Evolutionary conservation across 345 rosid species (phyloP).

Genomic region (Trapa incisa): DNA sequence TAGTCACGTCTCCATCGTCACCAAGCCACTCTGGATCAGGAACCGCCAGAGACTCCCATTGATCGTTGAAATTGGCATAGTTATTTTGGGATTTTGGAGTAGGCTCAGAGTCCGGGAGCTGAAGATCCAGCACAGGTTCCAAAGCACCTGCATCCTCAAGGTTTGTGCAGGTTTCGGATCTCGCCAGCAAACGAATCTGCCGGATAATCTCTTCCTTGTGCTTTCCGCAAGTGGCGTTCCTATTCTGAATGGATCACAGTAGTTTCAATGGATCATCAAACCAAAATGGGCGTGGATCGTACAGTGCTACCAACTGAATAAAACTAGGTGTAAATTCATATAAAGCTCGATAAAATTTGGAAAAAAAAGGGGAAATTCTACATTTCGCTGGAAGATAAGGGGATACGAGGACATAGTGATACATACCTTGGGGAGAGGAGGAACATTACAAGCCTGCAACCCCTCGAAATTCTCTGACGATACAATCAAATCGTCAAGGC

Average conservation of each 20-base stretch:
- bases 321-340: background rate
- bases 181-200: conserved; percentile 55
- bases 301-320: background rate
- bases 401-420: too few species aligned
- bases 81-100: conserved; percentile 11
- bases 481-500: conserved; percentile 54
- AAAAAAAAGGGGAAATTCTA: background rate
- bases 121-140: conserved; percentile 17
- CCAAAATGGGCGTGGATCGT: background rate
- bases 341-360: background rate
- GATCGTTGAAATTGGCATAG: conserved; percentile 12
- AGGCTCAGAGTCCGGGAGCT: conserved; percentile 18
- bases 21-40: conserved; percentile 14
- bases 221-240: conserved; percentile 69
- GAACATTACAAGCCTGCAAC: conserved; percentile 50
- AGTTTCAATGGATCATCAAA: background rate
- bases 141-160: conserved; percentile 20
- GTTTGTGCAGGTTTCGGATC: conserved; percentile 28
- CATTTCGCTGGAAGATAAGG: too few species aligned
- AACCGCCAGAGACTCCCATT: conserved; percentile 15
- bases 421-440: conserved; percentile 60
- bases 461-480: conserved; percentile 29
- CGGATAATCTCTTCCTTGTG: conserved; percentile 54
- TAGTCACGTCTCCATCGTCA: conserved; percentile 9
- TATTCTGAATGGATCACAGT: conserved; percentile 39